A percentile compares a stretch with the other conserved stretches of the same genome.
Conservation (phyloP, 2,329 filamentous ascomycete genomes). For the Didymellaceae sp. region DNA sequence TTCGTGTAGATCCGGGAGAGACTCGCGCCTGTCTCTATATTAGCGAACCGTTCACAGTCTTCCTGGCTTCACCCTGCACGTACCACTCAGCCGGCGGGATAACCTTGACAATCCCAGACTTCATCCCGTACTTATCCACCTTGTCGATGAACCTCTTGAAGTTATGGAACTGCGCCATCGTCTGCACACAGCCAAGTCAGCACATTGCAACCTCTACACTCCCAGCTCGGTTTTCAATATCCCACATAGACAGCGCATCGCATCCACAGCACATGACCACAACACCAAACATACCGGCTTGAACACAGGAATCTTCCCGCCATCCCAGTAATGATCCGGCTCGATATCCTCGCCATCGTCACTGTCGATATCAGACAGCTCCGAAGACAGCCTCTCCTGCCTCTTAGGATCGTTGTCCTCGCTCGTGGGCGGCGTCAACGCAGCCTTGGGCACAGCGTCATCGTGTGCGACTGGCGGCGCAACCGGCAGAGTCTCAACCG, state of each 20-base stretch:
- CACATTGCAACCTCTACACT: slow-evolving; percentile 1
- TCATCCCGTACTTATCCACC: slow-evolving; percentile 95
- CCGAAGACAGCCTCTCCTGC: slow-evolving; percentile 54
- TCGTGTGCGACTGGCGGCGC: slow-evolving; percentile 31
- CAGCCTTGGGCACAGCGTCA: slow-evolving; percentile 44
- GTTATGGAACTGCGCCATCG: slow-evolving; percentile 91
- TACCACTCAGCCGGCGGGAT: slow-evolving; percentile 95
- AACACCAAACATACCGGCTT: slow-evolving; percentile 68
- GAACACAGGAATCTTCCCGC: slow-evolving; percentile 87
- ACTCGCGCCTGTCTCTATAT: slow-evolving; percentile 61
- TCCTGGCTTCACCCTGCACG: slow-evolving; percentile 36
- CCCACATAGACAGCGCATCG: slow-evolving; percentile 13
- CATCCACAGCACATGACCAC: slow-evolving; percentile 4
- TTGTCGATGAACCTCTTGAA: slow-evolving; percentile 92
- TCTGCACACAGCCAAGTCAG: slow-evolving; percentile 54
- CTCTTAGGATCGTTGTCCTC: slow-evolving; percentile 56
- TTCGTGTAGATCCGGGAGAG: slow-evolving; percentile 79
- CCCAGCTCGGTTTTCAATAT: too few species aligned
- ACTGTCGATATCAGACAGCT: slow-evolving; percentile 56
- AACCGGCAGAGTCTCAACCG: slow-evolving; percentile 41
- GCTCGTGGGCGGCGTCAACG: slow-evolving; percentile 59
- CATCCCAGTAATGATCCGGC: slow-evolving; percentile 86
- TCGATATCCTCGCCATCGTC: slow-evolving; percentile 70
- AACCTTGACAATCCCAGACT: slow-evolving; percentile 94
- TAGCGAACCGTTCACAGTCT: background rate